Evolutionary conservation across 2,329 filamentous ascomycete species (phyloP).

Genomic region (Volutella citrinella): DNA sequence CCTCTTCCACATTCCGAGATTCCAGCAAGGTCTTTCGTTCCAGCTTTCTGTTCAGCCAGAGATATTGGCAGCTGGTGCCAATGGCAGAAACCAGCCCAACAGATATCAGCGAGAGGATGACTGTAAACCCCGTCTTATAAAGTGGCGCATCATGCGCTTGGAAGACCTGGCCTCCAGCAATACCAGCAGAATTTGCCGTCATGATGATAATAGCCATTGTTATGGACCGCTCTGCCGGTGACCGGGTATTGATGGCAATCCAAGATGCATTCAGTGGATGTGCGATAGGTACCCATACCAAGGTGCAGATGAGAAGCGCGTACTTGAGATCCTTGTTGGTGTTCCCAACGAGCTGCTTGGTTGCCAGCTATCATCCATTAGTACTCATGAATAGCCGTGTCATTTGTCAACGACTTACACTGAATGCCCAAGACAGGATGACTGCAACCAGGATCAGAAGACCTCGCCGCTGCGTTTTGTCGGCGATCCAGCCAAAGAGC

Average conservation of each 20-base stretch:
- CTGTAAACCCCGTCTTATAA: constrained; percentile 4
- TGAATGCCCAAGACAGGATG: constrained; percentile 2
- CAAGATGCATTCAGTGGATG: constrained; percentile 5
- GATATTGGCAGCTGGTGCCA: constrained; percentile 1
- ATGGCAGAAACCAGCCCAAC: constrained; percentile 3
- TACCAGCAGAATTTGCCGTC: constrained; percentile 3
- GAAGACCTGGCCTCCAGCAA: constrained; percentile 4
- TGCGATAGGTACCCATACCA: constrained; percentile 1
- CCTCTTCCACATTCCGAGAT: too few species aligned
- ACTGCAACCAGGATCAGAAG: constrained; percentile 1
- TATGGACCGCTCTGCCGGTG: constrained; percentile 3
- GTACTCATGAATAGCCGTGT: too few species aligned
- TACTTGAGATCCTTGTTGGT: constrained; percentile 5
- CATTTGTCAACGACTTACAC: too few species aligned
- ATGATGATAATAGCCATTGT: constrained; percentile 6
- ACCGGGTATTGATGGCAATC: constrained; percentile 2
- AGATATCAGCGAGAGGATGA: background rate
- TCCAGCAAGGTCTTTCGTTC: too few species aligned
- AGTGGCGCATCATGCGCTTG: constrained; percentile 3
- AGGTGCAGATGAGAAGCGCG: constrained; percentile 3
- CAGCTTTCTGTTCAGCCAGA: constrained; percentile 4
- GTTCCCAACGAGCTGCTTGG: constrained; percentile 2
- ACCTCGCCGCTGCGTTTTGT: constrained; percentile 1
- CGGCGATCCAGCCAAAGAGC: constrained; percentile 3
- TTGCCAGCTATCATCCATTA: too few species aligned